Evolutionary conservation across 73 alveolate genomes (phyloP).

Genomic region (Paramecium primaurelia): DNA sequence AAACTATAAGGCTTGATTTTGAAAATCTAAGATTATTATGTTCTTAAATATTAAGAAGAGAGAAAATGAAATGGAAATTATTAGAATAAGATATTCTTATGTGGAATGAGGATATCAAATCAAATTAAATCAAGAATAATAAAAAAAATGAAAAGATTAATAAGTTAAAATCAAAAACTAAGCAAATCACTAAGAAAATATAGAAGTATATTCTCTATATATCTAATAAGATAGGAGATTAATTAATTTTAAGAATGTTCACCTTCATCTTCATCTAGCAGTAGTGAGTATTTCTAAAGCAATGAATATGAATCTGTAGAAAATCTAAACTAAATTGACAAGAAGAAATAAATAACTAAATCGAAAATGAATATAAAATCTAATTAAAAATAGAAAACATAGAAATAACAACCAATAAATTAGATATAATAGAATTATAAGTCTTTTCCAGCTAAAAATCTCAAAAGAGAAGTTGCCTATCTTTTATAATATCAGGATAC

Average conservation of each 20-base stretch:
- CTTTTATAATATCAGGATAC: not conserved
- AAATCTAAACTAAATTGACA: not conserved
- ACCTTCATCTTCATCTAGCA: not conserved
- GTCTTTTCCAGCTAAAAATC: constrained; percentile 4
- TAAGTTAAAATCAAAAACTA: not conserved
- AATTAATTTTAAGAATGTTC: not conserved
- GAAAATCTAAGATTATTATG: constrained; percentile 25
- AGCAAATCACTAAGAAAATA: not conserved
- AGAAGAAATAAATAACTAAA: not conserved
- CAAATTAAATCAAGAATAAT: not conserved
- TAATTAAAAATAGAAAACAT: not conserved
- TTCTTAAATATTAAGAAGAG: not conserved
- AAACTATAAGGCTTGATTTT: constrained; percentile 26
- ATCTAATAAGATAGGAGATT: not conserved
- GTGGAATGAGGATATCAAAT: not conserved
- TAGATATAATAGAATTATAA: not conserved
- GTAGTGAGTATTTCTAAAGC: not conserved
- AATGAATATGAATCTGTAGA: not conserved
- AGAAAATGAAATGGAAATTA: constrained; percentile 21
- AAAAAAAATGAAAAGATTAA: not conserved
- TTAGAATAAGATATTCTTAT: not conserved
- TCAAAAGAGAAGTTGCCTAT: constrained; percentile 36
- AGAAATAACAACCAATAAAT: not conserved
- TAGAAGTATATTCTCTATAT: not conserved
- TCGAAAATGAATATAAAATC: not conserved